Base-by-base conservation (phyloP, 345 rosid species). In the Nasturtium officinale region DNA sequence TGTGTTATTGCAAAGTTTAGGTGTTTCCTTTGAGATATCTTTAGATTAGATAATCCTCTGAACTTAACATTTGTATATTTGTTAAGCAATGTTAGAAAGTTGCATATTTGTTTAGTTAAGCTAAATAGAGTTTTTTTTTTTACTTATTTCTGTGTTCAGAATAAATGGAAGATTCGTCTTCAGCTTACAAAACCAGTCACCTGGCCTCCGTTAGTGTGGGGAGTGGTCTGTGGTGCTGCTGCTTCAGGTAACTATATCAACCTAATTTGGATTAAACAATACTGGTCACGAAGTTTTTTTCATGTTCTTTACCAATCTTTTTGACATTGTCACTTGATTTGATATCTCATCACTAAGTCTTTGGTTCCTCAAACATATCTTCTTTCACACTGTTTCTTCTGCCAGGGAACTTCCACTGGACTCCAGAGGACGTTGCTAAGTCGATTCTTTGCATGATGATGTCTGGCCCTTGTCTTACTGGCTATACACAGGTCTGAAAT, bases 151-250 rank as follows among this genome's bases (percentile, higher is more conserved):
- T 43, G 33, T 9, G 20, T 77, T 84, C 90, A 91, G 98, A 83
- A 94, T 81, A 94, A 82, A 86, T 91, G 98, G 98, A 94, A 94
- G 84, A 91, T 91, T 71, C 97, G 98, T 71, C 95, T 94, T 69
- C 98, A 94, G 78, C 90, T 94, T 42, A 91, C 96, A 32, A 94
- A 94, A 65, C 98, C 98, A 38, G 97, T 94, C 64, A 94, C 98
- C 30, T 94, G 98, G 98, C 97, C 98, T 80, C 98, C 98, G 7
- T 60, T 94, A 69, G 89, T 94, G 3, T 94, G 96, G 91, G 98
- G 98, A 78, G 83, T 94, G 38, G 92, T 91, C 47, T 94, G 98
- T 51, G 98, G 98, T 57, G 98, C 97, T 81, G 98, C 98, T 76
- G 98, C 98, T 60, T 94, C 98, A 37, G 98, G 98, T 94, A 82